Evolutionary conservation across 2,329 filamentous ascomycete species (phyloP).

Genomic region (Sodiomyces alkalinus): DNA sequence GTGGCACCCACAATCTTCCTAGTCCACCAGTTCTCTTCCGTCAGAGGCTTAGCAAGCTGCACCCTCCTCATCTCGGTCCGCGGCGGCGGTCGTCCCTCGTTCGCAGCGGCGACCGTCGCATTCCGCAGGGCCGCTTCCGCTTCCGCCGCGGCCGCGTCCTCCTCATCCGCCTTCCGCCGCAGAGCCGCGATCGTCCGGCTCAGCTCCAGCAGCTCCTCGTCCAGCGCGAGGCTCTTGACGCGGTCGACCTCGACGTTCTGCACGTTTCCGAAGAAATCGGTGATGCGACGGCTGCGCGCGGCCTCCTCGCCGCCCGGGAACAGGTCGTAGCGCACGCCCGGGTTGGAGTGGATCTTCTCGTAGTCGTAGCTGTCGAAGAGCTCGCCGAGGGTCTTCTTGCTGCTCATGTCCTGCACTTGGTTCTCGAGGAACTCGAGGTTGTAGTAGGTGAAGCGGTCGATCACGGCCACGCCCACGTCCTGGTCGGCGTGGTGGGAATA

Average conservation of each 20-base stretch:
- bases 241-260: slow-evolving; percentile 87
- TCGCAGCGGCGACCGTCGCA: slow-evolving; percentile 7
- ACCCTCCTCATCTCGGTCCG: too few relatives aligned
- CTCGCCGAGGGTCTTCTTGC: slow-evolving; percentile 81
- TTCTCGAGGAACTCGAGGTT: slow-evolving; percentile 93
- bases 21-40: slow-evolving; percentile 50
- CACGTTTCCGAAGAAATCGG: slow-evolving; percentile 97
- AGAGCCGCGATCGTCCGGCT: slow-evolving; percentile 48
- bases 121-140: slow-evolving; percentile 18
- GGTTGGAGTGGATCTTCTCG: slow-evolving; percentile 83
- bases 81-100: too few relatives aligned
- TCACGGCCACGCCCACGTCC: slow-evolving; percentile 94
- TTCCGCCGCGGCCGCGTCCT: slow-evolving; percentile 27
- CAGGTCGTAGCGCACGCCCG: slow-evolving; percentile 88
- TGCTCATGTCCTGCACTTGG: slow-evolving; percentile 71
- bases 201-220: slow-evolving; percentile 65
- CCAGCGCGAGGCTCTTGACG: slow-evolving; percentile 38
- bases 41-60: slow-evolving; percentile 37
- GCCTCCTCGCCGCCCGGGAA: slow-evolving; percentile 70
- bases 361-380: slow-evolving; percentile 94
- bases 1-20: slow-evolving; percentile 49
- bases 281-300: slow-evolving; percentile 67
- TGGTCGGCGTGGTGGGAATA: slow-evolving; percentile 98
- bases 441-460: slow-evolving; percentile 97
- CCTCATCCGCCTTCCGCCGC: slow-evolving; percentile 31